A percentile compares a stretch with the other conserved stretches of the same genome.
Evolutionary conservation across 768 basidiomycete species (phyloP).

Genomic region (Rhodotorula diobovata): DNA sequence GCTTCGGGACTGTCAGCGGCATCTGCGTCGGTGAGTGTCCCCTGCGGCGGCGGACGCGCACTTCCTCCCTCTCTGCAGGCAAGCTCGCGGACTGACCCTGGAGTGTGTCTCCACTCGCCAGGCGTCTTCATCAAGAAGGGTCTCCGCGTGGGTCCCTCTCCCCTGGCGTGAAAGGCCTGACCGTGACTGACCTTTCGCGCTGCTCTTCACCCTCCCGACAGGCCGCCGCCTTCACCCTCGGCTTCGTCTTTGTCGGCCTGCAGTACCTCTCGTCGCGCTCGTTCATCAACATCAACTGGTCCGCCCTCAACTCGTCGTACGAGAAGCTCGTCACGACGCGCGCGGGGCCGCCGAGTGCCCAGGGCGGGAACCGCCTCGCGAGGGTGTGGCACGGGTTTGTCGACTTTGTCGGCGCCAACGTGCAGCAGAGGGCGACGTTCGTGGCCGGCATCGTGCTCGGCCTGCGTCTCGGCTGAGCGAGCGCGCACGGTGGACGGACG

Average conservation of each 20-base stretch:
- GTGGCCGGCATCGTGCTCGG: constrained; percentile 77
- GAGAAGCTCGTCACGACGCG: constrained; percentile 64
- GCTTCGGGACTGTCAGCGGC: constrained; percentile 83
- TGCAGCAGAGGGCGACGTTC: constrained; percentile 85
- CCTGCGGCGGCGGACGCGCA: too few relatives aligned
- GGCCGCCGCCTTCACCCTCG: constrained; percentile 74
- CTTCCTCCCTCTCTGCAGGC: too few relatives aligned
- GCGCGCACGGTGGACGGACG: not conserved
- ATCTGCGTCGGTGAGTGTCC: constrained; percentile 65
- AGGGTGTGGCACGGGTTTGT: constrained; percentile 59
- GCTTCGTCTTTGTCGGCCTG: constrained; percentile 68
- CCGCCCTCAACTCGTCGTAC: constrained; percentile 60
- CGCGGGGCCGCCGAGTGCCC: constrained; percentile 57
- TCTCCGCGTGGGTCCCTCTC: constrained; percentile 45
- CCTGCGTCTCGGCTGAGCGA: constrained; percentile 64
- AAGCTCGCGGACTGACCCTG: too few relatives aligned
- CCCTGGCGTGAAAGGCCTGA: not conserved
- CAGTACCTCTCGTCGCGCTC: constrained; percentile 76
- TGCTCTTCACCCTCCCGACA: constrained; percentile 49
- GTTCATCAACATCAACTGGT: constrained; percentile 76
- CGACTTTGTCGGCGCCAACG: constrained; percentile 84
- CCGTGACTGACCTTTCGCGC: not conserved
- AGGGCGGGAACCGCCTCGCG: constrained; percentile 60
- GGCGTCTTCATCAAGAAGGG: constrained; percentile 92
- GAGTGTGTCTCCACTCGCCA: not conserved